Conservation (phyloP, 345 rosid species). For the Angophora floribunda region DNA sequence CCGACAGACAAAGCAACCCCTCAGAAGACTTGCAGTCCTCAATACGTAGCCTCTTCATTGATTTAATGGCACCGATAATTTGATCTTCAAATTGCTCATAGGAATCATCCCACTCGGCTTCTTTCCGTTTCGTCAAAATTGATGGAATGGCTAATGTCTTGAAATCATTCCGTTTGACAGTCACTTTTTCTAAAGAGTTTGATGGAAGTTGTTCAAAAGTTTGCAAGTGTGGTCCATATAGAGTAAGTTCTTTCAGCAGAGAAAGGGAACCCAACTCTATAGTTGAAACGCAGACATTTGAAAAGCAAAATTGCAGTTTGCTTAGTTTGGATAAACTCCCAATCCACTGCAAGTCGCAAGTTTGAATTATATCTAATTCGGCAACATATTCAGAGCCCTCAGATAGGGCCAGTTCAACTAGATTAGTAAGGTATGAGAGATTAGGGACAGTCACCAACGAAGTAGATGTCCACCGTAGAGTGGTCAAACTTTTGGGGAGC, state of each 20-base stretch:
- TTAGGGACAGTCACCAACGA: background rate
- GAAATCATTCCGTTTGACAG: too few relatives aligned
- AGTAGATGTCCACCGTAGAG: background rate
- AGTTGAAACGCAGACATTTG: background rate
- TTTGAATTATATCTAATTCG: background rate
- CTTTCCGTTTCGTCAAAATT: too few relatives aligned
- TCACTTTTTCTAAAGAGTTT: too few relatives aligned
- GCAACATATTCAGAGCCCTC: background rate
- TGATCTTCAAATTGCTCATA: too few relatives aligned
- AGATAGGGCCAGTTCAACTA: background rate
- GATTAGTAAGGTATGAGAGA: background rate
- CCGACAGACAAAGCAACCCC: rapidly evolving
- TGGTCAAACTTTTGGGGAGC: background rate
- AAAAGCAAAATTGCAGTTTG: background rate
- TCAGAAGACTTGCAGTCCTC: too few relatives aligned
- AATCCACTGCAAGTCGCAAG: background rate
- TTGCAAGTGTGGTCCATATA: background rate
- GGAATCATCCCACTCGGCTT: too few relatives aligned
- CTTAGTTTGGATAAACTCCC: background rate
- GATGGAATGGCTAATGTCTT: too few relatives aligned
- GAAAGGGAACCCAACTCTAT: background rate
- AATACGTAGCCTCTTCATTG: too few relatives aligned
- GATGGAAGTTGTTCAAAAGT: too few relatives aligned
- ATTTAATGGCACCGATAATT: too few relatives aligned
- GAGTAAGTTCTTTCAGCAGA: background rate